Percentiles rank a stretch among this genome's conserved stretches.
Conservation (phyloP, 768 basidiomycete genomes). For the Mycena floridula region DNA sequence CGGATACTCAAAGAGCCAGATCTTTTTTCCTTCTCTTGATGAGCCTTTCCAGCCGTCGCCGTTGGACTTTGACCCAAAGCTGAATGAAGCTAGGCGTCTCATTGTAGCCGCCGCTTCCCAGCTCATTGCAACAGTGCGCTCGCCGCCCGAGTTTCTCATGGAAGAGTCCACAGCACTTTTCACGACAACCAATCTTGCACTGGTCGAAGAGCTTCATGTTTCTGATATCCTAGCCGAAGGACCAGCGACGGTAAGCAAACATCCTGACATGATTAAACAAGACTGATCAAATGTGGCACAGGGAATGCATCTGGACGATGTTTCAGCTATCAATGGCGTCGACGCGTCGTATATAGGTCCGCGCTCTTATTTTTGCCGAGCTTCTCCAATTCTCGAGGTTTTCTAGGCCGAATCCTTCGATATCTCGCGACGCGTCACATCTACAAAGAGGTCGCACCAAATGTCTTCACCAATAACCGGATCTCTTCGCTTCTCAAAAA, state of each 20-base stretch:
- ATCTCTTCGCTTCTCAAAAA: slow-evolving; percentile 14
- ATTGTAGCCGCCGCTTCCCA: slow-evolving; percentile 22
- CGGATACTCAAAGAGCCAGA: slow-evolving; percentile 14
- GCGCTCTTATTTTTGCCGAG: neutral
- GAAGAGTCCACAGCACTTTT: slow-evolving; percentile 1
- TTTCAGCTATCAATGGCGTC: slow-evolving; percentile 12
- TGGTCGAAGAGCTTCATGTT: slow-evolving; percentile 16
- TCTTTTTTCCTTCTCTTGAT: slow-evolving; percentile 19
- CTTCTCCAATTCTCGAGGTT: neutral
- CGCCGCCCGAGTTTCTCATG: slow-evolving; percentile 6
- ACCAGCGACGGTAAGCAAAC: too few species aligned
- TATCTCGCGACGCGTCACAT: slow-evolving; percentile 22
- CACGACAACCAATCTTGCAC: slow-evolving; percentile 2
- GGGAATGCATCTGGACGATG: slow-evolving; percentile 21
- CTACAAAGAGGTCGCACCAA: slow-evolving; percentile 18
- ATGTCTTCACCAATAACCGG: slow-evolving; percentile 21
- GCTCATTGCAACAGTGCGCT: slow-evolving; percentile 9
- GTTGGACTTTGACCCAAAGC: slow-evolving; percentile 8
- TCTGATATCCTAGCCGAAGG: slow-evolving; percentile 21
- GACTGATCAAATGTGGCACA: neutral
- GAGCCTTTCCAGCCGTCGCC: slow-evolving; percentile 8
- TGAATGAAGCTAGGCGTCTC: slow-evolving; percentile 9
- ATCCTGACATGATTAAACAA: neutral
- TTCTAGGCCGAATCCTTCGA: slow-evolving; percentile 19
- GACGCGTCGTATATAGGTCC: slow-evolving; percentile 19